phyloP scores from a whole-genome alignment of 2,329 filamentous ascomycete genomes.

The Pestalotiopsis sp. region DNA sequence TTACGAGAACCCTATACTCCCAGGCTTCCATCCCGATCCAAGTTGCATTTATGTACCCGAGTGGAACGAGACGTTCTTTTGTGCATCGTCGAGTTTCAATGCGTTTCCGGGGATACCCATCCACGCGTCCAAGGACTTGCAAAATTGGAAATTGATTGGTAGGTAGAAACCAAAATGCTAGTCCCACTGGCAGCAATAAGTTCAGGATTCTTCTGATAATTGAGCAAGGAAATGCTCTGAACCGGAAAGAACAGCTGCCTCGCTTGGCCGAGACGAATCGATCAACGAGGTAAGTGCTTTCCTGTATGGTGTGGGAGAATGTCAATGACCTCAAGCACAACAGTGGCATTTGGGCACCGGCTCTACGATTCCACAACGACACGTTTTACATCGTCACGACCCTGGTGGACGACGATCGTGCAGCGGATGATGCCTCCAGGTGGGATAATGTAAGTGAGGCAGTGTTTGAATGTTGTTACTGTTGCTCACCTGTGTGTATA shows the following conservation, averaged over 20 bases:
- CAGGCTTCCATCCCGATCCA: slow-evolving; percentile 49
- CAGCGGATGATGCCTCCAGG: slow-evolving; percentile 30
- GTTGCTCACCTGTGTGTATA: background rate
- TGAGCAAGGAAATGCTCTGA: slow-evolving; percentile 29
- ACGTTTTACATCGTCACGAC: slow-evolving; percentile 49
- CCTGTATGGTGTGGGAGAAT: background rate
- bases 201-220: background rate
- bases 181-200: too few relatives aligned
- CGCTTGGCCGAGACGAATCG: slow-evolving; percentile 31
- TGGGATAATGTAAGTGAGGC: slow-evolving; percentile 34
- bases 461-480: background rate
- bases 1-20: slow-evolving; percentile 45
- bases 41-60: slow-evolving; percentile 43
- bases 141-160: slow-evolving; percentile 40
- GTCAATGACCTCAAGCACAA: background rate
- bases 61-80: slow-evolving; percentile 43
- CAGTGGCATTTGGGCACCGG: slow-evolving; percentile 51
- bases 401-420: slow-evolving; percentile 38
- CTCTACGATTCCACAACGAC: slow-evolving; percentile 44
- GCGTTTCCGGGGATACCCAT: slow-evolving; percentile 48
- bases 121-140: slow-evolving; percentile 45
- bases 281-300: slow-evolving; percentile 26
- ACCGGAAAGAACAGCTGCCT: slow-evolving; percentile 30
- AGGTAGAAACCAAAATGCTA: background rate
- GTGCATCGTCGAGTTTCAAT: slow-evolving; percentile 47